Percentiles rank a stretch among this genome's conserved stretches.
Evolutionary conservation across 2,329 filamentous ascomycete genomes (phyloP).

Genomic region (Microthyrium microscopicum): DNA sequence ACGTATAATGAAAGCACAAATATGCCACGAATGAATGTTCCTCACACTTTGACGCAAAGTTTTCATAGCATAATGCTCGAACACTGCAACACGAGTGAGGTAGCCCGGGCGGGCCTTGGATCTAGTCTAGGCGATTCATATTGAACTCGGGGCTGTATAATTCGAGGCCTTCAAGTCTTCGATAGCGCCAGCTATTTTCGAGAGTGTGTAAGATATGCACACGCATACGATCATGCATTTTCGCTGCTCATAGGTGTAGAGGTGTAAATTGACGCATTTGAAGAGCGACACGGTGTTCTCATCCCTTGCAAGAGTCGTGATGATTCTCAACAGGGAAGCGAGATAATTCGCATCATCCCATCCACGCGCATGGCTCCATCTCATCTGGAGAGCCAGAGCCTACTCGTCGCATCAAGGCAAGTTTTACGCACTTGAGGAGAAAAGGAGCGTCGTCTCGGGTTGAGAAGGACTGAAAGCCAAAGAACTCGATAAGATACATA

Average conservation of each 20-base stretch:
- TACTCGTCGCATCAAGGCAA: background rate
- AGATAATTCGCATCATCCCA: background rate
- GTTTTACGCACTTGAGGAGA: background rate
- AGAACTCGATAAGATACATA: background rate
- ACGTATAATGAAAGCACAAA: no score
- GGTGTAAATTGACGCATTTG: no score
- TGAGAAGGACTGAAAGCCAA: background rate
- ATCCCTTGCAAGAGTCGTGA: background rate
- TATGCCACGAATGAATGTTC: no score
- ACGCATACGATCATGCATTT: background rate
- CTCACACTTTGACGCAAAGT: constrained; percentile 80
- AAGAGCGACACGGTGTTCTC: background rate
- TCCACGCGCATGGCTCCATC: background rate
- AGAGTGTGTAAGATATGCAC: background rate
- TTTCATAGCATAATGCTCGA: constrained; percentile 55
- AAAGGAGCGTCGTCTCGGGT: background rate
- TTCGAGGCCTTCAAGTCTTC: constrained; percentile 66
- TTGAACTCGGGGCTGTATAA: constrained; percentile 72
- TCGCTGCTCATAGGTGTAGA: background rate
- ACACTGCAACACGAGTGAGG: constrained; percentile 86
- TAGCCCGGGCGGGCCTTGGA: constrained; percentile 26
- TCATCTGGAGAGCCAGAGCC: background rate
- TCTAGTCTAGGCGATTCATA: constrained; percentile 65
- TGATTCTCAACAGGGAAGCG: background rate
- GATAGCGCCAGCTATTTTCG: constrained; percentile 50